Evolutionary conservation across 352 stramenopile species (phyloP), one percentile per base, ranked within the genome.

Genomic region (Globisporangium sylvaticum): DNA sequence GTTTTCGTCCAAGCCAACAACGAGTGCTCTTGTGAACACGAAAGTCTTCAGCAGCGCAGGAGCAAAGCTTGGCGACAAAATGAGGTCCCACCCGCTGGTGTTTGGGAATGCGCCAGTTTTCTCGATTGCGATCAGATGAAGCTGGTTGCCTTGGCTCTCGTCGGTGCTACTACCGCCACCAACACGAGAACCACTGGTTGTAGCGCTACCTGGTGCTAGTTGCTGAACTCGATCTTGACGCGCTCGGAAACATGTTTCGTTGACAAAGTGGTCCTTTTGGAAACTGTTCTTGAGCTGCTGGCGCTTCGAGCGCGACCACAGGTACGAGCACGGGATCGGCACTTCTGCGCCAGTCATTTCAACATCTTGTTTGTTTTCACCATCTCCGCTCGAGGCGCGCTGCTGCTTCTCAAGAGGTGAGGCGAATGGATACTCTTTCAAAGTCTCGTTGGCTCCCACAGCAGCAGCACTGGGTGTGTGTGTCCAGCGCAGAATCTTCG

Each of bases 1-100:
- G 10, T 89, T 70, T 71, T 95, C 88, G 27, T 91, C 81, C 1
- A 91, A 50, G 8, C 88, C 88, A 42, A 95, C 78, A 10, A 92
- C 84, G 42, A 94, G 73, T 0, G 80, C 83, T 5, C 85, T 83
- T 20, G 74, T 70, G 71, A 89, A 93, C 14, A 88, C 83, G 2
- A 91, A 58, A 0, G 78, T 60, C 52, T 94, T 90, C 18, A 95
- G 57, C 29, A 95, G 66, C 8, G 64, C 61, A 7, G 78, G 69
- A 1, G 83, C 81, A 34, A 76, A 82, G 6, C 59, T 60, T 3
- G 85, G 81, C 20, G 58, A 50, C 44, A 85, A 60, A 39, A 95
- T 73, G 0, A 95, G 29, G 62, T 95, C 88, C 78, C 78, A 95
- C 5, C 88, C 88, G 59, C 81, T 79, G 12, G 71, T 79, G 50